These are phyloP conservation scores for Ogataea paraovalis DNA, from an alignment of 805 yeast species.

Conservation along the genomic window DNA sequence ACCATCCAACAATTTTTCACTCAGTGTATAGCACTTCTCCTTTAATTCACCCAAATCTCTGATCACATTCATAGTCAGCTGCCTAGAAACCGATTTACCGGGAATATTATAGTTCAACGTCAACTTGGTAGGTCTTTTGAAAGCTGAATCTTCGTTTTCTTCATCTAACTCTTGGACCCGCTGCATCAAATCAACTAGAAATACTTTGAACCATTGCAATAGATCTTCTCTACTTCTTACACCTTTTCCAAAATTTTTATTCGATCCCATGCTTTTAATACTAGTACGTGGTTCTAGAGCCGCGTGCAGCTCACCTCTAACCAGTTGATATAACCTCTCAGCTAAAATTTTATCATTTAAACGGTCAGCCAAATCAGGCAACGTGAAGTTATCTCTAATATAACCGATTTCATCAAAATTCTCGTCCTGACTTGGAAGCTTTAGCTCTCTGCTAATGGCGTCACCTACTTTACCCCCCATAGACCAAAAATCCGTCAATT, in stretches of 20 bases:
- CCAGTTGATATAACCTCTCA: constrained; percentile 51
- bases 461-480: constrained; percentile 89
- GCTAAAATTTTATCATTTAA: constrained; percentile 46
- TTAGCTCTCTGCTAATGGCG: constrained; percentile 44
- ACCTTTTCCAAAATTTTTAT: constrained; percentile 67
- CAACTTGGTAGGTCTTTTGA: constrained; percentile 53
- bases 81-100: constrained; percentile 35
- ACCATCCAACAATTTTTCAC: constrained; percentile 19
- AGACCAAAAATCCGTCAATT: constrained; percentile 77
- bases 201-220: constrained; percentile 75
- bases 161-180: constrained; percentile 73
- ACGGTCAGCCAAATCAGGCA: constrained; percentile 31
- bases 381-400: constrained; percentile 47
- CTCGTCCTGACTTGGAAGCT: constrained; percentile 38
- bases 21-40: constrained; percentile 21
- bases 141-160: constrained; percentile 37
- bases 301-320: constrained; percentile 57
- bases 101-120: constrained; percentile 35
- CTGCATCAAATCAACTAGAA: constrained; percentile 70
- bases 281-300: constrained; percentile 57
- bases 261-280: constrained; percentile 83
- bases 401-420: constrained; percentile 34
- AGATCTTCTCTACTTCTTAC: constrained; percentile 57
- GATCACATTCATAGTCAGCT: constrained; percentile 35
- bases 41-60: constrained; percentile 36